Conservation (phyloP, 2,329 filamentous ascomycete genomes). For the Nothopassalora personata region DNA sequence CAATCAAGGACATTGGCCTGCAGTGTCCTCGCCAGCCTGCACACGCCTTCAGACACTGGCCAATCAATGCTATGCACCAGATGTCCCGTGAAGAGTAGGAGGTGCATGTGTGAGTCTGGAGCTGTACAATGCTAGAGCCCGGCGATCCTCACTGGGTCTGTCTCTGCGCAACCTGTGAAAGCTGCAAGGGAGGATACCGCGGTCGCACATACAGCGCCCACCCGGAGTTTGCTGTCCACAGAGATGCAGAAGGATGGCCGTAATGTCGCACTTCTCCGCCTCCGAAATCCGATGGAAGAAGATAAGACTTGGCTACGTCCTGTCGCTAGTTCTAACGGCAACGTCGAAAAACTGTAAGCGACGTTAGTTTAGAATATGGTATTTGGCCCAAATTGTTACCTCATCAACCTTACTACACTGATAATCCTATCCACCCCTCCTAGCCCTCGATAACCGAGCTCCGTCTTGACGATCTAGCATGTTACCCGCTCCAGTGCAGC, state of each 20-base stretch:
- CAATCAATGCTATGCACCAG: not conserved
- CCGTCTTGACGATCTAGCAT: too few relatives aligned
- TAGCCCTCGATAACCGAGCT: too few relatives aligned
- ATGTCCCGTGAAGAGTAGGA: not conserved
- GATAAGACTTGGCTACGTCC: too few relatives aligned
- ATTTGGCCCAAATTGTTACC: too few relatives aligned
- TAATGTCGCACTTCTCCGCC: not conserved
- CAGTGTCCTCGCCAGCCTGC: not conserved
- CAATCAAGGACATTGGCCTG: not conserved
- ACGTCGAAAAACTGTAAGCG: too few relatives aligned
- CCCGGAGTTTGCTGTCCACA: not conserved
- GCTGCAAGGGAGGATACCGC: not conserved
- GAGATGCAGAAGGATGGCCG: not conserved
- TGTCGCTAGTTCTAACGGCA: too few relatives aligned
- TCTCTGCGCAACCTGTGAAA: not conserved
- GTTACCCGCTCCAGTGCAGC: slow-evolving; percentile 3
- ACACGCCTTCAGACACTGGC: not conserved
- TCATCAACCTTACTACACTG: too few relatives aligned
- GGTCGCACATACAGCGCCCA: not conserved
- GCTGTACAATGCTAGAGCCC: not conserved
- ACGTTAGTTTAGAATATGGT: too few relatives aligned
- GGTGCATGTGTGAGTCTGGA: not conserved
- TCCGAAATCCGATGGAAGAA: not conserved
- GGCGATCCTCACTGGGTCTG: not conserved
- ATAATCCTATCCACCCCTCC: too few relatives aligned